Base-by-base conservation (phyloP, 768 basidiomycete genomes). In the Russula ochroleuca region DNA sequence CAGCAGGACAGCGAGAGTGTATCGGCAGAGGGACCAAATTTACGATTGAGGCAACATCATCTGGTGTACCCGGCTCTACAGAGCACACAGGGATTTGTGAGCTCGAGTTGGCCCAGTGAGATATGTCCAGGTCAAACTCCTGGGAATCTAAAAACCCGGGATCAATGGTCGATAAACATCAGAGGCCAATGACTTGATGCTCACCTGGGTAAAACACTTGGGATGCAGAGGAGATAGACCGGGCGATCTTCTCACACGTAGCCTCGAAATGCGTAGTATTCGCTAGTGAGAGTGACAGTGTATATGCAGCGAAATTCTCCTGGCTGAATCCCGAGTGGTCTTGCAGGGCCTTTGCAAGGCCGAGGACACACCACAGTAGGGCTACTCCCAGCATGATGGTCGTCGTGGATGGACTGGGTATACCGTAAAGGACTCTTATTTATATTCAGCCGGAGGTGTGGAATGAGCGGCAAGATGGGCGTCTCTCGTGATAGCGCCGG, bases 71-170 rank as follows among this genome's bases (percentile, higher is more conserved):
- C 1, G 68, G 68, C 17, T 67, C 66, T 3, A 69, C 67, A 4
- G 66, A 62, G 54, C 68, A 69, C 5, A 54, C 51, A 17, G 68
- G 35, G 6, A 57, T 35, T 48, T 67, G 49, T 9, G 58, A 59
- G 47, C 67, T 68, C 7, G 68, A 65, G 8, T 57, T 45, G 15
- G 61, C 57, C 63, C 58, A 67, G 54, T 69, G 68, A 15, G 48
- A 19, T 7, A 64, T 65, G 21, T 67, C 66, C 1, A 57, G 25
- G 0, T 40, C 17, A 21, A 64, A 69, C 7, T 56, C 21, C 6
- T 38, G 8, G 6, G 68, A 61, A 6, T 28, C 68, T 69, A n/a
- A 14, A 31, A 23, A 25, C 1, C 13, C 48, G 5, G 33, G 6
- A n/a, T 17, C 28, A 51, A 31, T 25, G 35, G 6, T 11, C 8